Evolutionary conservation across 305 asterid genomes (phyloP), one percentile per base, ranked within the genome.

Genomic region (Petunia hybrid): DNA sequence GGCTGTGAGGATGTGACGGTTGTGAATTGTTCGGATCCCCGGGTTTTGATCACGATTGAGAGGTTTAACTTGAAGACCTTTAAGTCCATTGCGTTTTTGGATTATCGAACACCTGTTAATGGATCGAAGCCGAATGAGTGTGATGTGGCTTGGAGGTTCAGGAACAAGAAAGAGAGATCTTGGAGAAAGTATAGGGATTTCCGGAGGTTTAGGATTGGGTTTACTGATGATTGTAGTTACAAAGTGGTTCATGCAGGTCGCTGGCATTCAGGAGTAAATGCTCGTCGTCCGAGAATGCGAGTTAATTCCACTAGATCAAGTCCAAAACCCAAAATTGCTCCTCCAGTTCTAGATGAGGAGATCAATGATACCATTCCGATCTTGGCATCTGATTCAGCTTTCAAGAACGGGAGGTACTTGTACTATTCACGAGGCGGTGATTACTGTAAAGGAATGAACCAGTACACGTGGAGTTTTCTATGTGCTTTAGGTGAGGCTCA

Each of bases 251-350:
- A 85, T 12, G 91, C 94, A 0, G 95, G 99, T 77, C 89, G 92
- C 4, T 96, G 98, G 98, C 98, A 87, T 85, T 94, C 98, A 0
- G 99, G 99, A n/a, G 8, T 90, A 6, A 96, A 94, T 87, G 97
- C 98, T 14, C 97, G 97, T 45, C 95, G 91, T 4, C 92, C 88
- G 0, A 87, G 95, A 81, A 74, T 60, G 76, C 89, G 82, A 77
- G 81, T 40, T 48, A 86, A 80, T 80, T 60, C 85, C 55, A 84
- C 83, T 62, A 67, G 84, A 67, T 87, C 40, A 82, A 89, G 86
- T 39, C 82, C 57, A 45, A 85, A 48, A 56, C 79, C 76, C 6
- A 91, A 80, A 78, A 40, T 80, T 59, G 56, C 83, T 57, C 93
- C 97, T 2, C 5, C 83, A 0, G 86, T 91, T 78, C 84, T 82